These are phyloP conservation scores for Osmanthus fragrans DNA, from an alignment of 257 asterid genomes.

Conservation along the genomic window DNA sequence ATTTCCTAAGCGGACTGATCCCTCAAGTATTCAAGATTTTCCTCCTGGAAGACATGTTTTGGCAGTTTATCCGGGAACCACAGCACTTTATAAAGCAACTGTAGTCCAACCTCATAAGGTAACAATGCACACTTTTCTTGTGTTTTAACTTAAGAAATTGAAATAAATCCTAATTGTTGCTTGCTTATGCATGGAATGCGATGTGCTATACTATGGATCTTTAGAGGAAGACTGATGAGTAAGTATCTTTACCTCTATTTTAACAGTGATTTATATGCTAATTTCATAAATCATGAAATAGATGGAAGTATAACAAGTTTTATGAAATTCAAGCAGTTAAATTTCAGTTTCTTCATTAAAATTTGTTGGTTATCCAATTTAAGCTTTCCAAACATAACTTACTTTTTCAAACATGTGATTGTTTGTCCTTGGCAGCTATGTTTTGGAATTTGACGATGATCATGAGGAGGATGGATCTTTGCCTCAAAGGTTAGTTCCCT, in stretches of 20 bases:
- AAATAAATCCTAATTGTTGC: slow-evolving; percentile 36
- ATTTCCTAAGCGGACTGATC: slow-evolving; percentile 83
- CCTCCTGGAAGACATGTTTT: slow-evolving; percentile 81
- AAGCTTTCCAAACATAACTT: neutral
- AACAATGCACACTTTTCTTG: slow-evolving; percentile 13
- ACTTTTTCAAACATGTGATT: neutral
- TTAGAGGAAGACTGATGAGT: slow-evolving; percentile 92
- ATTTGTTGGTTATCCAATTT: neutral
- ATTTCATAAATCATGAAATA: neutral
- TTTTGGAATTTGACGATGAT: slow-evolving; percentile 89
- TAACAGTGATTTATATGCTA: neutral
- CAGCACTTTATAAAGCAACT: slow-evolving; percentile 93
- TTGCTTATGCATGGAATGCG: slow-evolving; percentile 28
- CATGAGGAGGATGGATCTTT: slow-evolving; percentile 85
- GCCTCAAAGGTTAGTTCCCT: slow-evolving; percentile 80
- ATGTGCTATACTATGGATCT: slow-evolving; percentile 28
- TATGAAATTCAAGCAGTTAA: neutral
- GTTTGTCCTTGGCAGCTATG: slow-evolving; percentile 52
- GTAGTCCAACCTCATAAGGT: slow-evolving; percentile 92
- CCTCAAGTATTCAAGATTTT: slow-evolving; percentile 64
- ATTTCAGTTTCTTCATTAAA: neutral
- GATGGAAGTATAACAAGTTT: neutral
- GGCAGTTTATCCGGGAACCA: slow-evolving; percentile 98
- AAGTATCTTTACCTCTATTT: slow-evolving; percentile 37
- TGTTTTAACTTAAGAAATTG: neutral